A percentile compares a stretch with the other conserved stretches of the same genome.
phyloP scores from a whole-genome alignment of 2,329 filamentous ascomycete species.

The Eutypa lata region DNA sequence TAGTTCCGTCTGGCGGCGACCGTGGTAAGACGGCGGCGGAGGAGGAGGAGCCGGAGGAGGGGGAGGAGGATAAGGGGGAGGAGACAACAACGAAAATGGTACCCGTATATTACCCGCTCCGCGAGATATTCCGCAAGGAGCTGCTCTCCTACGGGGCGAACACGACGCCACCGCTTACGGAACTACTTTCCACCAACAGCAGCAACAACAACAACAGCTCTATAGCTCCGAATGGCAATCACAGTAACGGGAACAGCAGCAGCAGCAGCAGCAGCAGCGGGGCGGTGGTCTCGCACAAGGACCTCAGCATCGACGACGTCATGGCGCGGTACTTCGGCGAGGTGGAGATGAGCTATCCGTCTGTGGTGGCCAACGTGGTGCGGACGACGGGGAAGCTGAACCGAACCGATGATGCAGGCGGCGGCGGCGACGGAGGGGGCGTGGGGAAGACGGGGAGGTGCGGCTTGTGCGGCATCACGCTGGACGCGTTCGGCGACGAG shows the following conservation, averaged over 20 bases:
- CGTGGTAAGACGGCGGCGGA: too few relatives aligned
- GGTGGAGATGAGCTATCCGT: conserved; percentile 82
- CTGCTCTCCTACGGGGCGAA: conserved; percentile 63
- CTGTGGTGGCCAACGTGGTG: conserved; percentile 93
- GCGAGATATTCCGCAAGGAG: conserved; percentile 83
- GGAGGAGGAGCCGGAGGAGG: too few relatives aligned
- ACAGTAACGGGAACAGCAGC: conserved; percentile 7
- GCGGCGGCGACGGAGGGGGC: neutral
- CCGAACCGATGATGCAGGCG: conserved; percentile 29
- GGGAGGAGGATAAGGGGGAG: too few relatives aligned
- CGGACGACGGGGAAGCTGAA: conserved; percentile 82
- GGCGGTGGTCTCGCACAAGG: conserved; percentile 62
- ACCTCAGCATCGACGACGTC: conserved; percentile 85
- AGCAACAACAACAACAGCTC: conserved; percentile 3
- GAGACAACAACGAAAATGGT: conserved; percentile 16
- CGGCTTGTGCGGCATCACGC: conserved; percentile 65
- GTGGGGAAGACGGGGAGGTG: conserved; percentile 45
- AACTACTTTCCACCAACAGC: conserved; percentile 40
- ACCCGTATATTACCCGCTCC: conserved; percentile 71
- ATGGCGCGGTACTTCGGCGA: conserved; percentile 85
- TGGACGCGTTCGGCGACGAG: conserved; percentile 61
- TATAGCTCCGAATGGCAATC: too few relatives aligned
- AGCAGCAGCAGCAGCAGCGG: conserved; percentile 12
- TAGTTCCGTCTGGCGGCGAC: too few relatives aligned
- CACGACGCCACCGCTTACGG: conserved; percentile 47